phyloP scores from a whole-genome alignment of 805 yeast species.

The Spencermartinsiella europaea region DNA sequence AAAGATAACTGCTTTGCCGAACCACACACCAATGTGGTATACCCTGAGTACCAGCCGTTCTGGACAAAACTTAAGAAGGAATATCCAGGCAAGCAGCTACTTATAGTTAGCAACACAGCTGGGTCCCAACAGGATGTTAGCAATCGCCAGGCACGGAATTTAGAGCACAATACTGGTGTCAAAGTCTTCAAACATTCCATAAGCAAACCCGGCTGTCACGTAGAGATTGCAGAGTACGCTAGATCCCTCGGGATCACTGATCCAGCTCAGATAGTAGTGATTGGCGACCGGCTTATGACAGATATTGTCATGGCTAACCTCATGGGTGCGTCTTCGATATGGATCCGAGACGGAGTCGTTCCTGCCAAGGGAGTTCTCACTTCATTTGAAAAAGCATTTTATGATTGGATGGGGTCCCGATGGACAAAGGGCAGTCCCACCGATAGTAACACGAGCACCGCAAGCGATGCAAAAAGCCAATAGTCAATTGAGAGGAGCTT shows the following conservation, averaged over 20 bases:
- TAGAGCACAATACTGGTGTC: conserved; percentile 51
- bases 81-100: conserved; percentile 59
- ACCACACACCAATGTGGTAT: conserved; percentile 72
- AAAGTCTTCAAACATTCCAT: conserved; percentile 31
- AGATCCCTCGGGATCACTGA: conserved; percentile 40
- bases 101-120: conserved; percentile 89
- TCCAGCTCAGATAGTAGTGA: conserved; percentile 68
- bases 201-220: conserved; percentile 39
- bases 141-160: conserved; percentile 51
- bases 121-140: conserved; percentile 75
- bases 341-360: conserved; percentile 76
- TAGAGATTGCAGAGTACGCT: conserved; percentile 62
- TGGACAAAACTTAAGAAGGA: conserved; percentile 52
- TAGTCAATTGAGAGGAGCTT: too few relatives aligned
- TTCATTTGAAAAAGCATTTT: conserved; percentile 16
- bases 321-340: conserved; percentile 82
- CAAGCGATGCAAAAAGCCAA: too few relatives aligned
- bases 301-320: conserved; percentile 91
- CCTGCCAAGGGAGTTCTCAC: conserved; percentile 13
- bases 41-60: conserved; percentile 58
- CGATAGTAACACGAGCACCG: too few relatives aligned
- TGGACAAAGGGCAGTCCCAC: too few relatives aligned
- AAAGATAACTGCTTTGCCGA: conserved; percentile 94
- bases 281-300: conserved; percentile 89
- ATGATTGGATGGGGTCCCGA: not conserved